Base-by-base conservation (phyloP, 805 yeast species). In the Dipodascus albidus region DNA sequence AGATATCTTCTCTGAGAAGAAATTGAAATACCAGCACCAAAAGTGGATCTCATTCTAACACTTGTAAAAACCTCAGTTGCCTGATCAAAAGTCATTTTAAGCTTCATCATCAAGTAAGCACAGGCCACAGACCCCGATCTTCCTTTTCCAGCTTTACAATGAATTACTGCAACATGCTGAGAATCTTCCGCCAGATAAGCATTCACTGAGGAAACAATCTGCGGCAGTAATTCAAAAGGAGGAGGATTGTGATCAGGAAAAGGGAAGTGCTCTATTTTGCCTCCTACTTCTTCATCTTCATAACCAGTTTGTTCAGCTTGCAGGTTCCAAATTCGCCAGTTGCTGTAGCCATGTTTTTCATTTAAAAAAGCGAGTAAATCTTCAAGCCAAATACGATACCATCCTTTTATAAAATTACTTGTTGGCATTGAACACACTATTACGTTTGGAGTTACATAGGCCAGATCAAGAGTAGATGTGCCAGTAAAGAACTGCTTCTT, bases 61-160 rank as follows among this genome's bases (percentile, higher is more conserved):
- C 60, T 54, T 1, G 84, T 79, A 63, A 84, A 89, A 4, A 72
- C 54, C 0, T 65, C 66, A 47, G 77, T 71, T 1, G 89, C 86
- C 19, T 70, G 73, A 1, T 69, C 66, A 14, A 75, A 69, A 0
- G 73, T 56, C 52, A 72, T 53, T 1, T 68, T 68, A 33, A 65
- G 64, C 51, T 67, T 64, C 51, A 72, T 73, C 78, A 89, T 82
- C 57, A 90, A 65, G 62, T 80, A 85, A 0, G 89, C 87, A 55
- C 86, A 79, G 3, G 78, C 77, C 1, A 87, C 67, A 1, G 89
- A 75, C 0, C 98, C 97, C 0, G 96, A 83, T 23, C 98, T 71
- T 0, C 98, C 98, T 67, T 88, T 89, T 0, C 98, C 98, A 58
- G 87, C 86, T 62, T 85, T 82, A 64, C 98, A 91, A 64, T 91